Evolutionary conservation across 129 eudicot genomes (phyloP).

Genomic region (Helianthus tuberosus): DNA sequence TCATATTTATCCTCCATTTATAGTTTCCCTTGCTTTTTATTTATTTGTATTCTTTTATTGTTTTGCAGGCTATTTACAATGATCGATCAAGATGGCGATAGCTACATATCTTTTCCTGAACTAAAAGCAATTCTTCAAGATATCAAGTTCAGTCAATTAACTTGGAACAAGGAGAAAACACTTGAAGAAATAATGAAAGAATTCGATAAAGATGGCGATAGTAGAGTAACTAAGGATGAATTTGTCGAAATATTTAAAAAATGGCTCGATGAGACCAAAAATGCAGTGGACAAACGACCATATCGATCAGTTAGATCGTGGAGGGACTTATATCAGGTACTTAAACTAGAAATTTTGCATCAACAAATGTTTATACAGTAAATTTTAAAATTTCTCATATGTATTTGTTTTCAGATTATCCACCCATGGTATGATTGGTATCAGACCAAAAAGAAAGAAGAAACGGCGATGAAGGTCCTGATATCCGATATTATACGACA

Average conservation of each 20-base stretch:
- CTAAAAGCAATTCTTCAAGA: constrained; percentile 55
- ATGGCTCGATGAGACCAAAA: constrained; percentile 68
- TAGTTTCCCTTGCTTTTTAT: not conserved
- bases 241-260: constrained; percentile 53
- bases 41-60: not conserved
- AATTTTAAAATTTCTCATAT: not conserved
- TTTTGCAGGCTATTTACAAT: constrained; percentile 56
- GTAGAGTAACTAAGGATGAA: constrained; percentile 54
- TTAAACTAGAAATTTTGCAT: constrained; percentile 7
- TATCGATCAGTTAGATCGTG: constrained; percentile 53
- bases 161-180: constrained; percentile 45
- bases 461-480: constrained; percentile 58
- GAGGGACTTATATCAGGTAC: constrained; percentile 61
- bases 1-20: not conserved
- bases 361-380: not conserved
- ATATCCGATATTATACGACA: constrained; percentile 55
- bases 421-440: constrained; percentile 82
- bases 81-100: constrained; percentile 58
- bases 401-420: constrained; percentile 50
- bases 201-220: constrained; percentile 55
- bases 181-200: constrained; percentile 53
- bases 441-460: constrained; percentile 62
- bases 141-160: constrained; percentile 38
- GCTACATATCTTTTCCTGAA: constrained; percentile 52
- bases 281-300: constrained; percentile 39